Evolutionary conservation across 208 protist species (phyloP), one percentile per base, ranked within the genome.

Genomic region (Naegleria gruberi): DNA sequence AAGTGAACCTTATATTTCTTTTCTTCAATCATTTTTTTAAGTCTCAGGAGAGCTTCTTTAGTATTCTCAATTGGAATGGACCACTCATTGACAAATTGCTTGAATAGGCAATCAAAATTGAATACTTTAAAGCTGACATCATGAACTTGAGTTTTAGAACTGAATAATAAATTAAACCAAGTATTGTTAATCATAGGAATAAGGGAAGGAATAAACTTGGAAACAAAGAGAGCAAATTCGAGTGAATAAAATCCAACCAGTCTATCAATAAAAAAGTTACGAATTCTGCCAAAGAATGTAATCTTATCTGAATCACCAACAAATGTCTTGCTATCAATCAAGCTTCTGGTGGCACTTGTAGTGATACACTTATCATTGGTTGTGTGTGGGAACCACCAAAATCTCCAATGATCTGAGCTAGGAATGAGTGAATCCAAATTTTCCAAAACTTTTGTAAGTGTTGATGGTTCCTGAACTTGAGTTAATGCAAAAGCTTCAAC

Each of bases 11-110:
- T 91, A 89, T 95, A 74, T 23, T 93, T 91, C 40, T 95, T 90
- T 23, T 90, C 89, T 1, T 91, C 73, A n/a, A 96, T 93, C 91
- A 96, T 94, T 15, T 91, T 91, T 46, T 93, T 92, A 37, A 77
- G 10, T 77, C 8, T 5, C 34, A 30, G 2, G 1, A 77, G 8
- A 2, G 65, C 65, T 37, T 30, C 3, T 77, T 30, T 37, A 8
- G 65, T 77, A n/a, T 77, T 77, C 34, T 77, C 65, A 77, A 96
- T 77, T 41, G 89, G 88, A 81, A 96, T 94, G 1, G 94, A 94
- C 94, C 94, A 96, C 86, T 96, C 95, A 86, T 94, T 95, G 15
- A 94, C 94, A 94, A 93, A 95, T 91, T 96, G 95, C 81, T 91
- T 92, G 89, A 96, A 95, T 51, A 96, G 93, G 89, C 95, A 96